phyloP scores from a whole-genome alignment of 169 alveolate genomes.

The Cryptosporidium tyzzeri region DNA sequence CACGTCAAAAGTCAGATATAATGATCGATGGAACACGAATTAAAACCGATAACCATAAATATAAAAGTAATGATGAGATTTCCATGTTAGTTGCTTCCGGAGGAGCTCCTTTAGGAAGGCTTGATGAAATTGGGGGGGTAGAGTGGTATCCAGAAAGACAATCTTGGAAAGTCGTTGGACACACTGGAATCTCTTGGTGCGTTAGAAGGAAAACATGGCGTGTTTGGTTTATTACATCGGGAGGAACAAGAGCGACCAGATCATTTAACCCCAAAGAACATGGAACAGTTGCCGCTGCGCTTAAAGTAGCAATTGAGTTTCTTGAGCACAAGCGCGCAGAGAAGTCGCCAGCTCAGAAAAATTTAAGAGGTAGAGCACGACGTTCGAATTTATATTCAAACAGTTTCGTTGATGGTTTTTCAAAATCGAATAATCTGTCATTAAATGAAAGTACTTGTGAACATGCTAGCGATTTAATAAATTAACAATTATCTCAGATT shows the following conservation, averaged over 20 bases:
- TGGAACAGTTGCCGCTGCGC: constrained; percentile 76
- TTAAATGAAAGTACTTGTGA: not conserved
- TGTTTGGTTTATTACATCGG: constrained; percentile 69
- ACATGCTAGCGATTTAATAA: constrained; percentile 16
- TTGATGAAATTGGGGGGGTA: constrained; percentile 55
- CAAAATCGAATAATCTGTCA: constrained; percentile 13
- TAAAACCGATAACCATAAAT: not conserved
- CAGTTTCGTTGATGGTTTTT: not conserved
- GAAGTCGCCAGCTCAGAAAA: constrained; percentile 30
- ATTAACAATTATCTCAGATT: not conserved
- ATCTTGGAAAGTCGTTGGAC: constrained; percentile 72
- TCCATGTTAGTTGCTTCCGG: constrained; percentile 74
- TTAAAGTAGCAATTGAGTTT: constrained; percentile 68
- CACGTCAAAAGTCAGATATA: constrained; percentile 39
- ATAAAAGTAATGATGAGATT: constrained; percentile 20
- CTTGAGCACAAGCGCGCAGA: constrained; percentile 73
- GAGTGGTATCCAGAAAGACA: constrained; percentile 75
- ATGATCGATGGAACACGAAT: not conserved
- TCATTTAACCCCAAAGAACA: constrained; percentile 74
- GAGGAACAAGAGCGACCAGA: constrained; percentile 74
- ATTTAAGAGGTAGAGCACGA: constrained; percentile 13
- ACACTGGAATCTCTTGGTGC: constrained; percentile 76
- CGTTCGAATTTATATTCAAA: constrained; percentile 29
- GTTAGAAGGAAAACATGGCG: constrained; percentile 76
- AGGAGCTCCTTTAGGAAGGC: constrained; percentile 65